These are phyloP conservation scores for Coix lacrymajobi DNA, from an alignment of 176 grass and related monocot genomes.

Conservation along the genomic window DNA sequence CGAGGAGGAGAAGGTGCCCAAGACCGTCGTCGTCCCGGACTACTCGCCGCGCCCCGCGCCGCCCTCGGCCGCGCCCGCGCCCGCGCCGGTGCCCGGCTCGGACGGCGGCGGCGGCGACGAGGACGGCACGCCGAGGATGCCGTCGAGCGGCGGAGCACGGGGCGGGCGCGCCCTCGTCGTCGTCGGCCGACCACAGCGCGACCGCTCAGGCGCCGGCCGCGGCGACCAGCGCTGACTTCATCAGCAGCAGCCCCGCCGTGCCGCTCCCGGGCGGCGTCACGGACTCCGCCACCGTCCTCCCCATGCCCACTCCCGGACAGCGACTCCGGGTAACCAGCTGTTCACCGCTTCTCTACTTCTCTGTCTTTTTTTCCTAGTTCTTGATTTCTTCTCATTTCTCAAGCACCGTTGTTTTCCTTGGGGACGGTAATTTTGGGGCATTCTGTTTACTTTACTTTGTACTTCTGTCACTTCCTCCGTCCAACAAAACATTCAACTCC, in stretches of 20 bases:
- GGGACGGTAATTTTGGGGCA: no score
- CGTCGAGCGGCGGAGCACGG: constrained; percentile 32
- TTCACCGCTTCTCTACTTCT: no score
- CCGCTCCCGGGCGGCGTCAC: constrained; percentile 70
- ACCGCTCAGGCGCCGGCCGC: constrained; percentile 17
- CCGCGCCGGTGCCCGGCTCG: neutral
- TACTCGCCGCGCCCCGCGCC: constrained; percentile 31
- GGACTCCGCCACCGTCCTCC: constrained; percentile 70
- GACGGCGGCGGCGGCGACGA: constrained; percentile 12
- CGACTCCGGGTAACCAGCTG: constrained; percentile 43
- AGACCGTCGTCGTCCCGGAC: constrained; percentile 40
- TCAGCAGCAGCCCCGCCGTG: constrained; percentile 83
- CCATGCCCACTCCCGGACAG: constrained; percentile 48
- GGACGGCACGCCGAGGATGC: constrained; percentile 54
- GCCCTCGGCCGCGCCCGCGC: neutral
- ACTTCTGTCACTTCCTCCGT: no score
- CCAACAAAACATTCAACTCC: no score
- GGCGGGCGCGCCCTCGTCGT: neutral
- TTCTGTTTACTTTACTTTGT: no score
- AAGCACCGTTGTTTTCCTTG: no score
- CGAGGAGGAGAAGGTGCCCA: constrained; percentile 52
- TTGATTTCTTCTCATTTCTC: no score
- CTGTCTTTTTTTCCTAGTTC: no score
- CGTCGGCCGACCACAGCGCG: neutral
- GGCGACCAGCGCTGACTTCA: constrained; percentile 52